These are phyloP conservation scores for Aspergillus japonicus DNA, from an alignment of 2,329 filamentous ascomycete species.

Conservation along the genomic window DNA sequence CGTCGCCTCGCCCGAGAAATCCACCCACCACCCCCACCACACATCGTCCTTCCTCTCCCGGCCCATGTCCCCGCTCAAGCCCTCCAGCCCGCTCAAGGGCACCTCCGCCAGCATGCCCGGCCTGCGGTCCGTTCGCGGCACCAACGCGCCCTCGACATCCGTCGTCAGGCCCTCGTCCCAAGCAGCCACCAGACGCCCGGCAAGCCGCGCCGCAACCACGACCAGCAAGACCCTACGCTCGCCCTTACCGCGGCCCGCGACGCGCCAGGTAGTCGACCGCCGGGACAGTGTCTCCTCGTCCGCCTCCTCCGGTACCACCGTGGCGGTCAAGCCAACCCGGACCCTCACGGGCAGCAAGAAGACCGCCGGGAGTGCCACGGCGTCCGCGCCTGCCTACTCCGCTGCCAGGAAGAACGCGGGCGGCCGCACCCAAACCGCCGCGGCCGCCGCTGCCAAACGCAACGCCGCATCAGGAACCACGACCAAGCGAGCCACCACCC, in stretches of 20 bases:
- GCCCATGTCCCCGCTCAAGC: slow-evolving; percentile 64
- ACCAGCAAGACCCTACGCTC: slow-evolving; percentile 25
- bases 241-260: slow-evolving; percentile 36
- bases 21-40: slow-evolving; percentile 38
- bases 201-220: slow-evolving; percentile 29
- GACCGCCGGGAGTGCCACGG: slow-evolving; percentile 21
- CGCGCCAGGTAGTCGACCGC: slow-evolving; percentile 39
- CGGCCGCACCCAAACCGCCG: slow-evolving; percentile 28
- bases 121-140: slow-evolving; percentile 24
- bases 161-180: slow-evolving; percentile 30
- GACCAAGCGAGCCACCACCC: slow-evolving; percentile 34
- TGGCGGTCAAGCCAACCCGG: slow-evolving; percentile 31
- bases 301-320: slow-evolving; percentile 40
- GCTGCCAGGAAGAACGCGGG: slow-evolving; percentile 31
- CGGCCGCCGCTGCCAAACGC: slow-evolving; percentile 38
- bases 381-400: slow-evolving; percentile 20
- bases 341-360: slow-evolving; percentile 32
- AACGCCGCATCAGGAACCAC: slow-evolving; percentile 27
- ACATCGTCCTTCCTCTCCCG: slow-evolving; percentile 49
- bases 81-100: slow-evolving; percentile 41
- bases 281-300: slow-evolving; percentile 39
- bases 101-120: slow-evolving; percentile 22
- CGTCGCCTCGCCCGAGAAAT: slow-evolving; percentile 40
- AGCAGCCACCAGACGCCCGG: slow-evolving; percentile 26
- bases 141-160: slow-evolving; percentile 25